Conservation (phyloP, 2,329 filamentous ascomycete genomes). For the Corynespora cassiicola region DNA sequence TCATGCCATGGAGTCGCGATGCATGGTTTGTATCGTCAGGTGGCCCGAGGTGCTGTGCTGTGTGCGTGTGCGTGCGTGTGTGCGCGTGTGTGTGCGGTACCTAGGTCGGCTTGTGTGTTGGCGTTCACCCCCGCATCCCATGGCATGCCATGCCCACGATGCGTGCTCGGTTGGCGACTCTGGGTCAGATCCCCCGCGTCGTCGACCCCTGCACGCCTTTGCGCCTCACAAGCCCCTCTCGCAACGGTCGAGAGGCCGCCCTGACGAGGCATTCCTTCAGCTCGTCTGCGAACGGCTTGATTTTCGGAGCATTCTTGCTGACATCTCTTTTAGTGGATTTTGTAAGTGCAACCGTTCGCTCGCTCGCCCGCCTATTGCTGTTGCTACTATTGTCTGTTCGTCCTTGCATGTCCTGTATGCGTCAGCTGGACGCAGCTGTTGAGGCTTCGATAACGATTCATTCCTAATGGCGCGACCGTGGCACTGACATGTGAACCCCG, state of each 20-base stretch:
- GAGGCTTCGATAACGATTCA: no score
- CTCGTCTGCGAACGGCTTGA: conserved; percentile 3
- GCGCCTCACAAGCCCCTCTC: conserved; percentile 7
- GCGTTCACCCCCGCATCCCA: no score
- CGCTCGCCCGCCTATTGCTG: not conserved
- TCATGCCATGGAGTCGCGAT: not conserved
- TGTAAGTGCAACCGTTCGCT: conserved; percentile 19
- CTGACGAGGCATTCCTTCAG: no score
- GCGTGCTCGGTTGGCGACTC: conserved; percentile 8
- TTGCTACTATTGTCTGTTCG: no score
- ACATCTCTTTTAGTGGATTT: conserved; percentile 18
- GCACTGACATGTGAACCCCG: conserved; percentile 15
- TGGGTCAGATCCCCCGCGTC: conserved; percentile 10
- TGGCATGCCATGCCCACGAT: no score
- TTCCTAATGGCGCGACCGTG: no score
- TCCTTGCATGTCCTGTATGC: no score
- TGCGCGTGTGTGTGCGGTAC: no score
- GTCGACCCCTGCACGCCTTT: conserved; percentile 9
- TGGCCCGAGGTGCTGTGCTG: conserved; percentile 3
- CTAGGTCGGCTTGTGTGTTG: no score
- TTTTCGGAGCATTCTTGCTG: conserved; percentile 9
- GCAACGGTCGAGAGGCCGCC: no score
- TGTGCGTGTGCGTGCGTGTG: no score
- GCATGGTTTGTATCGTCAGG: conserved; percentile 8
- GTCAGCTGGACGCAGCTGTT: no score